Conservation (phyloP, 2,329 filamentous ascomycete species). For the Fusarium begoniae region DNA sequence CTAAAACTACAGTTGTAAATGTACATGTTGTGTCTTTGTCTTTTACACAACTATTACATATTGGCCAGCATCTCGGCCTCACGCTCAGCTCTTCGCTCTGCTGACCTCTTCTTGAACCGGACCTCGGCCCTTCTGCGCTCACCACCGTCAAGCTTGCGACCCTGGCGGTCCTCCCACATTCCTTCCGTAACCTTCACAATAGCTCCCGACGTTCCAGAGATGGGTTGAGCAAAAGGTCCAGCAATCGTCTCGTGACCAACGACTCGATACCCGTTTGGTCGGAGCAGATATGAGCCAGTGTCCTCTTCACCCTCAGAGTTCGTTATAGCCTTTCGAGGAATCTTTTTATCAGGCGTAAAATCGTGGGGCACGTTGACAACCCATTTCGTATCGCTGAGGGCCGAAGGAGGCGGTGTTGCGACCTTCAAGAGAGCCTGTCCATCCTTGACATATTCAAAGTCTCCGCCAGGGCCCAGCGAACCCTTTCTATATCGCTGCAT, state of each 20-base stretch:
- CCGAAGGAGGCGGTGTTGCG: constrained; percentile 50
- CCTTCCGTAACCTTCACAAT: constrained; percentile 80
- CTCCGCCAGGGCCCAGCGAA: constrained; percentile 82
- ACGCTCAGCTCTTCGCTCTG: constrained; percentile 77
- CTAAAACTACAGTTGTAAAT: constrained; percentile 46
- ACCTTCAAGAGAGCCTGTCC: constrained; percentile 63
- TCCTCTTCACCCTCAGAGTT: background rate
- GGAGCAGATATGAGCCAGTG: constrained; percentile 29
- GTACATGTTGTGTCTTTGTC: constrained; percentile 37
- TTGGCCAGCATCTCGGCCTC: constrained; percentile 52
- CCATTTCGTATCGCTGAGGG: constrained; percentile 57
- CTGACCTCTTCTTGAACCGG: constrained; percentile 83
- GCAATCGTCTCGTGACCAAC: constrained; percentile 73
- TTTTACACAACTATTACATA: constrained; percentile 41
- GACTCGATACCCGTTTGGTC: constrained; percentile 66
- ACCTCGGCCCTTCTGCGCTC: constrained; percentile 89
- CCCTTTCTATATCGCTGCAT: constrained; percentile 84
- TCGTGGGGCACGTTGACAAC: constrained; percentile 65
- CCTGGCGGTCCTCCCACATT: constrained; percentile 89
- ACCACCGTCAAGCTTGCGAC: constrained; percentile 94
- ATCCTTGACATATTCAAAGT: constrained; percentile 75
- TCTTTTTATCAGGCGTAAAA: constrained; percentile 44
- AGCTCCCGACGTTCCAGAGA: constrained; percentile 72
- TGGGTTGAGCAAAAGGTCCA: constrained; percentile 76
- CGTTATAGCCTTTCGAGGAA: constrained; percentile 37